Evolutionary conservation across 768 basidiomycete genomes (phyloP), one percentile per base, ranked within the genome.

Genomic region (Rhizopogon roseolus): DNA sequence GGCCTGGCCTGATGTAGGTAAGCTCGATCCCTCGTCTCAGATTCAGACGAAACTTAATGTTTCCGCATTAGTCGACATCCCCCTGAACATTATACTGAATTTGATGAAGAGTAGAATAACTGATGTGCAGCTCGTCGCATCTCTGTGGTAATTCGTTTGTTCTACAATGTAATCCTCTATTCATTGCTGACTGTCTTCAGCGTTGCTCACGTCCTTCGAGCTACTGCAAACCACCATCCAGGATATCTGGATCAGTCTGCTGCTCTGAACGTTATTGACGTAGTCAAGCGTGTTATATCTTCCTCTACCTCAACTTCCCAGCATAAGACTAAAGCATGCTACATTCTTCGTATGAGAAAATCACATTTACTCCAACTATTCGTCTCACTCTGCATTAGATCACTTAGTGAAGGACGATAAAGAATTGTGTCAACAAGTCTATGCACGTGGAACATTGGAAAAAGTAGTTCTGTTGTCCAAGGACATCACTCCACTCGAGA

Each of bases 361-460:
- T 38, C 5, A 41, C 13, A 16, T 39, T 32, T 41, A 29, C 8
- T 38, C 41, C 48, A n/a, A 37, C 29, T n/a, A 38, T n/a, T 27
- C 9, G 8, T 28, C n/a, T 37, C 37, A 42, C 40, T 17, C 49
- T 32, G 32, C 16, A 3, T 6, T 52, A 82, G 87, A 85, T 66
- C 64, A 82, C 63, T 77, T 96, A 1, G 83, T 91, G 2, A 72
- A 76, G 16, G 93, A 95, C 58, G 82, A 93, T 61, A 72, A 76
- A 0, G 72, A 77, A 1, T 72, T 93, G 0, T 86, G 89, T 59
- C 72, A 84, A 52, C 73, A 76, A 2, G 91, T 91, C 0, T 81
- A 76, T 28, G 86, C 91, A n/a, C 81, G 82, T 22, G 85, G 85
- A 0, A 82, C 81, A 7, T 70, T 94, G 3, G 70, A 74, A 5